A percentile compares a stretch with the other conserved stretches of the same genome.
Evolutionary conservation across 768 basidiomycete genomes (phyloP).

Genomic region (Mycena galopus): DNA sequence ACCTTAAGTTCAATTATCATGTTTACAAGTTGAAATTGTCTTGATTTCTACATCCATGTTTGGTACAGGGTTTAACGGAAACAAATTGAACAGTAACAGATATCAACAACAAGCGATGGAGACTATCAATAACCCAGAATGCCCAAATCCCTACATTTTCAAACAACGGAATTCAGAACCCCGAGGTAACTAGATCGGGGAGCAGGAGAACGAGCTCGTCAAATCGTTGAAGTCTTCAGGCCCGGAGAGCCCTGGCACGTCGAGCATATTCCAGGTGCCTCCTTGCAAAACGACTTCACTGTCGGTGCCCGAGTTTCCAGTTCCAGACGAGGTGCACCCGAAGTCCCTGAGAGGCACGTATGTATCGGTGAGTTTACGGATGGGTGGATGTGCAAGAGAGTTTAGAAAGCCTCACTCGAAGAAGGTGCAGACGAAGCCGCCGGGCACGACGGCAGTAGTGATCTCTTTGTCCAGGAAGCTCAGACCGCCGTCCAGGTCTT

Average conservation of each 20-base stretch:
- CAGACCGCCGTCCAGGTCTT: background rate
- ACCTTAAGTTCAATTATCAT: too few species aligned
- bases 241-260: background rate
- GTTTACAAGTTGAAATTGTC: too few species aligned
- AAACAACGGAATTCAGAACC: background rate
- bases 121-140: too few species aligned
- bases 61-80: too few species aligned
- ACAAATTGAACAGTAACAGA: too few species aligned
- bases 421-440: constrained; percentile 13
- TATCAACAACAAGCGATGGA: too few species aligned
- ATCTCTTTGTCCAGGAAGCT: constrained; percentile 14
- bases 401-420: background rate
- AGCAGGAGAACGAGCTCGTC: background rate
- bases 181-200: background rate
- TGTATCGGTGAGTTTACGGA: too few species aligned
- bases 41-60: too few species aligned
- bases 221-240: background rate
- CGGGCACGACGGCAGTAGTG: background rate
- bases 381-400: too few species aligned
- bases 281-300: background rate
- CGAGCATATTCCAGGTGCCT: background rate
- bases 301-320: background rate
- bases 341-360: background rate
- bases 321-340: background rate
- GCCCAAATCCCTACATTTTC: too few species aligned